These are phyloP conservation scores for Populus hybrid DNA, from an alignment of 441 rosid genomes.

Conservation along the genomic window DNA sequence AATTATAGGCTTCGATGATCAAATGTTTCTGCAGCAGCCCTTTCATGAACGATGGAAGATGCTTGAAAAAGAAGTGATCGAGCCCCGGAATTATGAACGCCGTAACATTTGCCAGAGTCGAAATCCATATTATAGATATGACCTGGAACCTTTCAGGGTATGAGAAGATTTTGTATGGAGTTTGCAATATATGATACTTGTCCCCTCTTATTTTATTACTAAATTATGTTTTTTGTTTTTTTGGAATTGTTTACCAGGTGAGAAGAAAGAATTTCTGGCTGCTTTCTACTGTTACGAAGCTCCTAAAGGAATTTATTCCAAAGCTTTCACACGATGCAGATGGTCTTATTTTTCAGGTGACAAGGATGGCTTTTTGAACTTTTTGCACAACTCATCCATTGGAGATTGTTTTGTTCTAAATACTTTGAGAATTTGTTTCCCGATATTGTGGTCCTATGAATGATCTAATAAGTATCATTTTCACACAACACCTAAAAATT, in stretches of 20 bases:
- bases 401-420: neutral
- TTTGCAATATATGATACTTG: slow-evolving; percentile 18
- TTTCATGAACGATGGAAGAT: slow-evolving; percentile 95
- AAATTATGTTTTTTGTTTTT: slow-evolving; percentile 42
- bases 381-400: neutral
- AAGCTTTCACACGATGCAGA: slow-evolving; percentile 97
- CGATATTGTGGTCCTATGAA: neutral
- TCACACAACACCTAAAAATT: neutral
- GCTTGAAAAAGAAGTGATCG: slow-evolving; percentile 95
- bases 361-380: neutral
- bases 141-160: slow-evolving; percentile 96
- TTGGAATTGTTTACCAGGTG: slow-evolving; percentile 49
- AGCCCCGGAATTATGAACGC: slow-evolving; percentile 87
- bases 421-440: neutral
- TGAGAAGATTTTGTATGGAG: slow-evolving; percentile 10
- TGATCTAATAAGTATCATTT: neutral
- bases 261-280: slow-evolving; percentile 98
- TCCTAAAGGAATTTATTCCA: slow-evolving; percentile 90
- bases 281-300: slow-evolving; percentile 83
- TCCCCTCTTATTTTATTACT: slow-evolving; percentile 3
- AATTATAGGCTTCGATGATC: slow-evolving; percentile 6
- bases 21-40: slow-evolving; percentile 70
- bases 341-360: slow-evolving; percentile 97
- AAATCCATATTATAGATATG: slow-evolving; percentile 81
- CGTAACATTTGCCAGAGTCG: slow-evolving; percentile 64